Evolutionary conservation across 2,329 filamentous ascomycete species (phyloP).

Genomic region (Dendrostoma leiphaemia): DNA sequence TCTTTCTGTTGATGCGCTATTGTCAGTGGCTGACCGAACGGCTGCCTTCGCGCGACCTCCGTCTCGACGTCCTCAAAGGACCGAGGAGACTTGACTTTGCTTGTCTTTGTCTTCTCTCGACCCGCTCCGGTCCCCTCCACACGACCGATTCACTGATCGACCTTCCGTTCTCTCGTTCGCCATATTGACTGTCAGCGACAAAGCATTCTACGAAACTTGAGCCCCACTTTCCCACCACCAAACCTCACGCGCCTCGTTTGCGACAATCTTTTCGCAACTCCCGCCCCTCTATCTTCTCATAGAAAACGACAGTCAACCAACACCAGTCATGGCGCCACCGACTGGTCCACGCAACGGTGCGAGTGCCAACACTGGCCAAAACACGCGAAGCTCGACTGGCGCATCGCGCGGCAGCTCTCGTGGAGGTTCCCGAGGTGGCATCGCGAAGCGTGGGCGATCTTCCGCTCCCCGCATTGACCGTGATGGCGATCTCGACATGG

Average conservation of each 20-base stretch:
- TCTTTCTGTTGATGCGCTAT: background rate
- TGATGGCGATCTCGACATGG: conserved; percentile 63
- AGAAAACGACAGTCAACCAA: background rate
- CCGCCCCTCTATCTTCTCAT: background rate
- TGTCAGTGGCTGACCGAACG: background rate
- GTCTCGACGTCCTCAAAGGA: conserved; percentile 4
- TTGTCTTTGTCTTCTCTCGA: background rate
- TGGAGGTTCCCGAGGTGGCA: conserved; percentile 40
- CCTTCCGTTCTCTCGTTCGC: background rate
- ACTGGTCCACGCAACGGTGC: conserved; percentile 17
- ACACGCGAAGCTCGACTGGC: conserved; percentile 11
- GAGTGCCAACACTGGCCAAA: conserved; percentile 18
- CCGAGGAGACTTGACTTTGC: background rate
- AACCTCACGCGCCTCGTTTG: background rate
- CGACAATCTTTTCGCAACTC: background rate
- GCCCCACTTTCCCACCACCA: background rate
- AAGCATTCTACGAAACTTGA: background rate
- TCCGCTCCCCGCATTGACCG: conserved; percentile 40
- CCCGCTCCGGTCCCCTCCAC: background rate
- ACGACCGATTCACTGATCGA: background rate
- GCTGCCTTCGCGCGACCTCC: background rate
- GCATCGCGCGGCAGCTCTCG: conserved; percentile 3
- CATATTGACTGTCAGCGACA: no score
- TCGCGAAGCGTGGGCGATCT: conserved; percentile 46
- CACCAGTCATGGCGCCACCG: conserved; percentile 27